phyloP scores from a whole-genome alignment of 176 grass and related monocot species.

The Juncus inflexus region DNA sequence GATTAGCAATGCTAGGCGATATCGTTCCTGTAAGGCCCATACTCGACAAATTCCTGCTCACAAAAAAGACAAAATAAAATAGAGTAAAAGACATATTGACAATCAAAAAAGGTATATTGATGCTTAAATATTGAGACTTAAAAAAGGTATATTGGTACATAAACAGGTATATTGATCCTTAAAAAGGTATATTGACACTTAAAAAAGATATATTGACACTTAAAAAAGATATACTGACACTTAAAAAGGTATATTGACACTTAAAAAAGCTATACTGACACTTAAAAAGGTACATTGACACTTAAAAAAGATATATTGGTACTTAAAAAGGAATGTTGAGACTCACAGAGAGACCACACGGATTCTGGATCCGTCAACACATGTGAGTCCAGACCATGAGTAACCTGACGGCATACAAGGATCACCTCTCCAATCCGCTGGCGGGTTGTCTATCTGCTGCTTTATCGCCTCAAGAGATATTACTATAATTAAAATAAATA shows the following conservation, averaged over 20 bases:
- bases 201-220: background rate
- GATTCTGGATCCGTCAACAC: constrained; percentile 41
- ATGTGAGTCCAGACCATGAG: constrained; percentile 84
- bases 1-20: constrained; percentile 48
- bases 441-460: constrained; percentile 42
- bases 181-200: constrained; percentile 11
- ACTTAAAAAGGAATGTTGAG: constrained; percentile 21
- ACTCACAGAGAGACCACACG: constrained; percentile 80
- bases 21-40: constrained; percentile 66
- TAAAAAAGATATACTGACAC: constrained; percentile 32
- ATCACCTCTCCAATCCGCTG: constrained; percentile 89
- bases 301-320: constrained; percentile 2
- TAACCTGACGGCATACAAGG: constrained; percentile 84
- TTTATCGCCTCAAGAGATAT: constrained; percentile 56
- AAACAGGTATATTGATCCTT: too few relatives aligned
- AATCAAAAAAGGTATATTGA: constrained; percentile 1
- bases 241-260: constrained; percentile 15
- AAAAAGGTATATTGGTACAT: too few relatives aligned
- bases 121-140: too few relatives aligned
- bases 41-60: constrained; percentile 69
- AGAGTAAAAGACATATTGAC: constrained; percentile 16
- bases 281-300: constrained; percentile 19
- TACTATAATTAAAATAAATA: constrained; percentile 32
- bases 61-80: constrained; percentile 25
- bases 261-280: constrained; percentile 28